These are phyloP conservation scores for Citrullus colocynthis DNA, from an alignment of 306 rosid genomes.

Conservation along the genomic window DNA sequence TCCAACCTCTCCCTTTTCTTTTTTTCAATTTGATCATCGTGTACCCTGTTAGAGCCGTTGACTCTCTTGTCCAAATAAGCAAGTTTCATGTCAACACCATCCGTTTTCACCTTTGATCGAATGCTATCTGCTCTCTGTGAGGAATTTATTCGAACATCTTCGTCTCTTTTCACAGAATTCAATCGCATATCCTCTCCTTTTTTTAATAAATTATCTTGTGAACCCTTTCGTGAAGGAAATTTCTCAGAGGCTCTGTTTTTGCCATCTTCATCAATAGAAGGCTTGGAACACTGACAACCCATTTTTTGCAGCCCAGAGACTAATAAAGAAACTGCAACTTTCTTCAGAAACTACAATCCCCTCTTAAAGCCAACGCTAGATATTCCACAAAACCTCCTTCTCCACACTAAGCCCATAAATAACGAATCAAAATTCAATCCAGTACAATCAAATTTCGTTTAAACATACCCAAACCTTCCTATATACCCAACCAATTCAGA, in stretches of 20 bases:
- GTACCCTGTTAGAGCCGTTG: constrained; percentile 26
- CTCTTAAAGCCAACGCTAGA: constrained; percentile 11
- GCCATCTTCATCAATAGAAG: constrained; percentile 51
- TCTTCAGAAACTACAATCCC: constrained; percentile 16
- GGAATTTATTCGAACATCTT: constrained; percentile 5
- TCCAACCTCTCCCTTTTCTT: constrained; percentile 35
- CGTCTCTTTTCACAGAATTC: constrained; percentile 33
- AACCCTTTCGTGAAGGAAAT: constrained; percentile 26
- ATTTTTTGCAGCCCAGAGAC: constrained; percentile 17
- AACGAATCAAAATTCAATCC: constrained; percentile 18
- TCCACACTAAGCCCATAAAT: constrained; percentile 19
- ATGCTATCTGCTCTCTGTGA: constrained; percentile 9
- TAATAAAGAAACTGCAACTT: constrained; percentile 3
- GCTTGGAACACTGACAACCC: constrained; percentile 61
- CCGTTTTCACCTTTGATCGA: constrained; percentile 26
- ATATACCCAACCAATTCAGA: constrained; percentile 19
- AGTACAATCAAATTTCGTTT: background rate
- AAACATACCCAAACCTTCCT: background rate
- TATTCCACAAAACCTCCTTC: constrained; percentile 12
- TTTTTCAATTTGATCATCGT: constrained; percentile 30
- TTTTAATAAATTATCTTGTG: constrained; percentile 46
- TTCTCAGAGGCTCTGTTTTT: constrained; percentile 35
- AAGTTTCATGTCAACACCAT: constrained; percentile 25
- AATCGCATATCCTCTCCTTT: constrained; percentile 35
- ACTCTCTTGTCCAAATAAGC: constrained; percentile 38